phyloP scores from a whole-genome alignment of 305 asterid species.

The Fraxinus platypoda region DNA sequence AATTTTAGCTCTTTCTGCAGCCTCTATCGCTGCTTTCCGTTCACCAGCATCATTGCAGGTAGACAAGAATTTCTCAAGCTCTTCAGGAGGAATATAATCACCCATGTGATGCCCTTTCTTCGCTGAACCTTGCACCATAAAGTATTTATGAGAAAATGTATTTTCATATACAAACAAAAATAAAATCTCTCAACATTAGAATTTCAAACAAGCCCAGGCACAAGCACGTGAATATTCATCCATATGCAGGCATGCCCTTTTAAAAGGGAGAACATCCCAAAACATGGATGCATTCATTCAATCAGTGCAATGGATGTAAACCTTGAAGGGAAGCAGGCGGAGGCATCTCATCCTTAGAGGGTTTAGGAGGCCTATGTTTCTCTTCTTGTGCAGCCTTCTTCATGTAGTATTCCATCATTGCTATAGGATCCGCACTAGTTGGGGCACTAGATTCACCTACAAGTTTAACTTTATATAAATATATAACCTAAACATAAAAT shows the following conservation, averaged over 20 bases:
- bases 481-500: background rate
- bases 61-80: constrained; percentile 86
- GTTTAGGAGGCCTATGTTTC: constrained; percentile 61
- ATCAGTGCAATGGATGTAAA: constrained; percentile 8
- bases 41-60: constrained; percentile 71
- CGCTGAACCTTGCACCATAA: constrained; percentile 39
- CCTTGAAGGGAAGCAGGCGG: constrained; percentile 92
- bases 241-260: background rate
- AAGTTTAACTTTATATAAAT: constrained; percentile 21
- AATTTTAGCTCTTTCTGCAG: constrained; percentile 65
- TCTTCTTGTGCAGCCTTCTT: constrained; percentile 96
- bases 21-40: constrained; percentile 61
- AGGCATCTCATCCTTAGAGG: constrained; percentile 97
- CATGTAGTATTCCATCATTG: constrained; percentile 97
- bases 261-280: background rate
- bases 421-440: constrained; percentile 70
- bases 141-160: constrained; percentile 13
- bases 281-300: background rate
- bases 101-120: constrained; percentile 99
- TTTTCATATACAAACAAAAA: background rate
- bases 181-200: background rate
- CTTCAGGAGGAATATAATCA: constrained; percentile 88
- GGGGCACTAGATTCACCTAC: constrained; percentile 61
- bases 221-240: background rate
- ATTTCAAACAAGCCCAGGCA: background rate